phyloP scores from a whole-genome alignment of 352 stramenopile species.

The Phytophthora vignae region DNA sequence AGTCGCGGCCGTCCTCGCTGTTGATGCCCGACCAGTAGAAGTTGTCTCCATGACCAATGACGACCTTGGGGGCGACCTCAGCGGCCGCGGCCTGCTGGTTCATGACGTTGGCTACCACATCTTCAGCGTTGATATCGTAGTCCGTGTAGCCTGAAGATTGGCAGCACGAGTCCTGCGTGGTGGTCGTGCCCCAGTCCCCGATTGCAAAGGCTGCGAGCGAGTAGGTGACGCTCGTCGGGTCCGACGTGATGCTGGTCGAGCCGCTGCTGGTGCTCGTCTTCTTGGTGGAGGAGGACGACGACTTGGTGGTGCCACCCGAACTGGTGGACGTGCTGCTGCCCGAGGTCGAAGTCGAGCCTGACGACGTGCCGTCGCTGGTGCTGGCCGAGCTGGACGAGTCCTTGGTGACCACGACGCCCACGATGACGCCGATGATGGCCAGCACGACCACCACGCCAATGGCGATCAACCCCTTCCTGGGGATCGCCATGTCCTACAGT shows the following conservation, averaged over 20 bases:
- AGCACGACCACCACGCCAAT: constrained; percentile 53
- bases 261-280: constrained; percentile 25
- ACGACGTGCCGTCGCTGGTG: constrained; percentile 27
- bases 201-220: constrained; percentile 68
- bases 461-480: constrained; percentile 40
- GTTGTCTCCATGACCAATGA: constrained; percentile 71
- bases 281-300: constrained; percentile 21
- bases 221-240: constrained; percentile 42
- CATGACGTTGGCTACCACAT: constrained; percentile 66
- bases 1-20: constrained; percentile 43
- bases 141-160: constrained; percentile 58
- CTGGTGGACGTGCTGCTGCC: constrained; percentile 7
- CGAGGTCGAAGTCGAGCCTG: constrained; percentile 22
- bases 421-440: constrained; percentile 49
- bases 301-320: constrained; percentile 22
- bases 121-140: constrained; percentile 67
- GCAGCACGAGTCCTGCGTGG: constrained; percentile 68
- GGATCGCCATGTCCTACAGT: constrained; percentile 26
- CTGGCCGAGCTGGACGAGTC: constrained; percentile 30
- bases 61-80: constrained; percentile 54
- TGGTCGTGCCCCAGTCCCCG: constrained; percentile 75
- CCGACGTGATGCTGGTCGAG: constrained; percentile 35
- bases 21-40: constrained; percentile 72
- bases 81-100: constrained; percentile 48
- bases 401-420: constrained; percentile 45